These are phyloP conservation scores for Circinella minor DNA, from an alignment of 371 early-diverging fungal genomes.

Conservation along the genomic window DNA sequence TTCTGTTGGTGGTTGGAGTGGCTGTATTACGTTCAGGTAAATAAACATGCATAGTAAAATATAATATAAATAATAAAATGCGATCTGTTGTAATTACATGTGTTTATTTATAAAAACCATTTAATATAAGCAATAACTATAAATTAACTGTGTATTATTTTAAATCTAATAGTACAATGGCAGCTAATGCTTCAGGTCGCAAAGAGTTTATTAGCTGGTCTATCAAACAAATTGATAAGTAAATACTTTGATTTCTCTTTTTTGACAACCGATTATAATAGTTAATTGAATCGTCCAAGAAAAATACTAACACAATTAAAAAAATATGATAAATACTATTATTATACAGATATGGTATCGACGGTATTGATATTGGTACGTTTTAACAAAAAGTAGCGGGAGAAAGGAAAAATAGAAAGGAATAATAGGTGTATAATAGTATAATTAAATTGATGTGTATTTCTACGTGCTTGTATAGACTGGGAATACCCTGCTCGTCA, in stretches of 20 bases:
- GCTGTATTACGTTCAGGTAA: slow-evolving; percentile 39
- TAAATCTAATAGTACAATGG: slow-evolving; percentile 45
- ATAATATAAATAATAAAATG: neutral
- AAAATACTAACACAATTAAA: neutral
- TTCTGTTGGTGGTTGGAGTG: slow-evolving; percentile 53
- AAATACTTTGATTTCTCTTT: neutral
- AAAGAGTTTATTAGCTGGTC: slow-evolving; percentile 57
- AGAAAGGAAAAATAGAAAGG: too few species aligned
- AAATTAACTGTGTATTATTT: too few species aligned
- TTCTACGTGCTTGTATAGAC: slow-evolving; percentile 21
- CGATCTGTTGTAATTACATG: too few species aligned
- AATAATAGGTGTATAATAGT: too few species aligned
- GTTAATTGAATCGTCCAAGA: neutral
- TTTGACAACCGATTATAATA: neutral
- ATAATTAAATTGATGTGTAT: slow-evolving; percentile 26
- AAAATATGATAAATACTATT: neutral
- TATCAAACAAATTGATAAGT: slow-evolving; percentile 44
- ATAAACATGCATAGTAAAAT: neutral
- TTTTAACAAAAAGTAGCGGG: too few species aligned
- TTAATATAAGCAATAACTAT: too few species aligned
- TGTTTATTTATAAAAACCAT: too few species aligned
- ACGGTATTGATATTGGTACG: slow-evolving; percentile 71
- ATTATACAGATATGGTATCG: slow-evolving; percentile 40
- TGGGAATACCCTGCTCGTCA: slow-evolving; percentile 68
- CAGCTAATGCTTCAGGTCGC: slow-evolving; percentile 45